Evolutionary conservation across 2,329 filamentous ascomycete species (phyloP).

Genomic region (Exophiala dermatitidis): DNA sequence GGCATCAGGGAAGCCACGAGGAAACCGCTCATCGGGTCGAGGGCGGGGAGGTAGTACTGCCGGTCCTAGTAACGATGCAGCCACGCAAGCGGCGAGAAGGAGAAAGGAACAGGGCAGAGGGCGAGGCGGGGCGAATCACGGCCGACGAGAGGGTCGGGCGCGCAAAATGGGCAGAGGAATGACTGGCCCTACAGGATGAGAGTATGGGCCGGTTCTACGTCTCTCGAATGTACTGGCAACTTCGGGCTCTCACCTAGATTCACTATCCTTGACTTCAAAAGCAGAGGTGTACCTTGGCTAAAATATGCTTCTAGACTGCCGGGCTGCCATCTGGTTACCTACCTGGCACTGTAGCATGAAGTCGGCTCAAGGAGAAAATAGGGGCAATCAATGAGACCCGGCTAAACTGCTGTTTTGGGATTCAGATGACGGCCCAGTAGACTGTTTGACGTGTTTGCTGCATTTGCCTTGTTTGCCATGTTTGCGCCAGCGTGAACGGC

Average conservation of each 20-base stretch:
- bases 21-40: constrained; percentile 11
- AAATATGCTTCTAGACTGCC: too few species aligned
- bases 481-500: not conserved
- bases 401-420: constrained; percentile 9
- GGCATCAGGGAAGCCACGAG: constrained; percentile 10
- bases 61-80: constrained; percentile 19
- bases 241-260: too few species aligned
- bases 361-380: not conserved
- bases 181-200: constrained; percentile 11
- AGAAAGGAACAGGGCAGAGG: constrained; percentile 26
- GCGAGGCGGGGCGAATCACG: constrained; percentile 24
- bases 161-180: constrained; percentile 27
- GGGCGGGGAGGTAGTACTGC: constrained; percentile 22
- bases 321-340: too few species aligned
- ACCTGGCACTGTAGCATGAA: too few species aligned
- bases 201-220: not conserved
- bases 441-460: not conserved
- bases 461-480: not conserved
- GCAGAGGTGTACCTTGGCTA: too few species aligned
- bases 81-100: constrained; percentile 24
- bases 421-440: not conserved
- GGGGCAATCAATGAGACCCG: not conserved
- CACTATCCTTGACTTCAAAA: too few species aligned
- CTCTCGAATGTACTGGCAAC: too few species aligned
- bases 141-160: constrained; percentile 26